Evolutionary conservation across 1,284 basidiomycete genomes (phyloP), one percentile per base, ranked within the genome.

Genomic region (Fomes fomentarius): DNA sequence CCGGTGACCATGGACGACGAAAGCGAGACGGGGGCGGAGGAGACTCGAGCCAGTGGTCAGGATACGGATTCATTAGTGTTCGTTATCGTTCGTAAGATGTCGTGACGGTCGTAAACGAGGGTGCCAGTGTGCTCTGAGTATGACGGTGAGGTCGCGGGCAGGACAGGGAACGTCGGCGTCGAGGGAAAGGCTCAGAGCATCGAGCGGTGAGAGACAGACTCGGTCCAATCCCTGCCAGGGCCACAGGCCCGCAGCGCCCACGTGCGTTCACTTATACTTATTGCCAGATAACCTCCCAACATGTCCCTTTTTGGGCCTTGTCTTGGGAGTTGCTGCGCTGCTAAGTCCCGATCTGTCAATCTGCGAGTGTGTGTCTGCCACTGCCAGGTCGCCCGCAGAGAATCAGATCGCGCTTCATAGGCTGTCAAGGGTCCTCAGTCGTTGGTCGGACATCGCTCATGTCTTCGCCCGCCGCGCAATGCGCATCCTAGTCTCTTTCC

Each of bases 1-100:
- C 80, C 58, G 84, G 84, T 50, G 84, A 85, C 84, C 84, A 85
- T 54, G 84, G 84, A 24, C 83, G 66, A 43, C 70, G 72, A 56
- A 74, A 71, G 40, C 78, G 78, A 26, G 82, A 81, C 50, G 67
- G 66, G 5, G 80, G 81, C n/a, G 80, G 79, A 43, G 78, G 81
- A 48, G 76, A 72, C 63, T 83, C 79, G 57, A 83, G 78, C 59
- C 70, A 68, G 54, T 75, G 70, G 55, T 71, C 60, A 49, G 73
- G 63, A 62, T 71, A 71, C 65, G 71, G 67, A 28, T 34, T 57
- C 50, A 58, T 63, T 64, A 64, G 66, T 69, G 70, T 75, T 78
- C 66, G 62, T 66, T 39, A 61, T 46, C 33, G 38, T 9, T 58
- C 51, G 62, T 67, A 48, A 57, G 60, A 12, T 17, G 35, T 61